Base-by-base conservation (phyloP, 306 rosid species). In the Quercus variabilis region DNA sequence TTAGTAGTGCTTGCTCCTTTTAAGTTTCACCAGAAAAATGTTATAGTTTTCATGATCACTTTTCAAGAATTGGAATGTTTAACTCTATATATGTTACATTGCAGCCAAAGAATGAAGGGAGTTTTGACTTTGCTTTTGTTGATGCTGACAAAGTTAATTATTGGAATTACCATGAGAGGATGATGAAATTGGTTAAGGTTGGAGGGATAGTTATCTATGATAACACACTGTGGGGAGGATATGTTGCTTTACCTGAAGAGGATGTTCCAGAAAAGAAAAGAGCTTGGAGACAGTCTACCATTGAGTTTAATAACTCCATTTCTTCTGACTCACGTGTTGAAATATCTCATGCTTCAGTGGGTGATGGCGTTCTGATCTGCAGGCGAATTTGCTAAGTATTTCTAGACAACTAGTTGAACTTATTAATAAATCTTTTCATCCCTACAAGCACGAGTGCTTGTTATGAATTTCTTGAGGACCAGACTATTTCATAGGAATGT, bases 111-210 rank as follows among this genome's bases (percentile, higher is more conserved):
- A 38, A 75, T 59, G 73, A 76, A 25, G 73, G 79, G 3, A 10
- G 14, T 23, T 62, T 23, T 46, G 79, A 76, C 55, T 76, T 76
- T 63, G 73, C 73, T 23, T 76, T n/a, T 63, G 73, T 76, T 21
- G 79, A 76, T 76, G 79, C 72, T 3, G 69, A 76, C 59, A 76
- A 76, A 46, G 23, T 5, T 21, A 63, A 49, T 17, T 62, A 76
- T 18, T n/a, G 54, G 46, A 43, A 76, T 5, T 74, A 57, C 8
- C 65, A 33, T 58, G 78, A 56, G 20, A 33, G 55, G 26, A 17
- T 74, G 23, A 5, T 58, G 54, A 74, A 57, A 38, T 51, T 74
- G 21, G 49, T 74, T 5, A 74, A 74, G 69, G 30, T 74, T 26
- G 78, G 78, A 10, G 78, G 69, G 18, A 14, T 74, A 3, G 6